Base-by-base conservation (phyloP, 768 basidiomycete genomes). In the Lanmaoa rubissima region DNA sequence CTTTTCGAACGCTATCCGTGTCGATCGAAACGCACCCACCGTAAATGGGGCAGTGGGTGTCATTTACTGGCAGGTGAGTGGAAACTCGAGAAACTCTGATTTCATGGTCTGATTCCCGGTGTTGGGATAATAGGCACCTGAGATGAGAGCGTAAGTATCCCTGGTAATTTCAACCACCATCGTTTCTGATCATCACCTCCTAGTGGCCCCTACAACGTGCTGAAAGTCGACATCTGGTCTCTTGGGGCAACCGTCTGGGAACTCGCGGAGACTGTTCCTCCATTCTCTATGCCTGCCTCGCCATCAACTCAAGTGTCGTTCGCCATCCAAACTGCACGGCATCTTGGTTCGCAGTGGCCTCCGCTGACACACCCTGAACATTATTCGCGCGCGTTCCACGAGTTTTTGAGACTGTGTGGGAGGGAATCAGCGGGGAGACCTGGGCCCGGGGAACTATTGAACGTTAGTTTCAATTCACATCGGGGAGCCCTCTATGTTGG, bases 231-330 rank as follows among this genome's bases (percentile, higher is more conserved):
- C 57, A 76, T 87, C 0, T 92, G 89, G 89, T 90, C 89, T 0
- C 75, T 91, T 7, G 90, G 90, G 2, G 90, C 90, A 0, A 92
- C 90, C 0, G 79, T 89, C 0, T 92, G 90, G 90, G 90, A 92
- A 66, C 79, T 88, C 72, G 87, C 87, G 1, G 81, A 92, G 65
- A 82, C 84, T 7, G 77, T 82, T 50, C 90, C 90, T 5, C 90
- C 90, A 0, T 92, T 92, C 65, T 76, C 80, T 4, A 79, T 83
- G 44, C 62, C 66, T 19, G 56, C 61, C 17, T 69, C 68, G 7
- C 66, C 69, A 2, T 55, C 61, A 1, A 47, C 51, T 1, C 61
- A 58, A 34, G 43, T 49, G 12, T 46, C 61, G n/a, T 70, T 69
- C 24, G 53, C 55, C 53, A 75, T 80, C 0, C 78, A 82, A 51